Base-by-base conservation (phyloP, 805 yeast genomes). In the Candida wancherniae region DNA sequence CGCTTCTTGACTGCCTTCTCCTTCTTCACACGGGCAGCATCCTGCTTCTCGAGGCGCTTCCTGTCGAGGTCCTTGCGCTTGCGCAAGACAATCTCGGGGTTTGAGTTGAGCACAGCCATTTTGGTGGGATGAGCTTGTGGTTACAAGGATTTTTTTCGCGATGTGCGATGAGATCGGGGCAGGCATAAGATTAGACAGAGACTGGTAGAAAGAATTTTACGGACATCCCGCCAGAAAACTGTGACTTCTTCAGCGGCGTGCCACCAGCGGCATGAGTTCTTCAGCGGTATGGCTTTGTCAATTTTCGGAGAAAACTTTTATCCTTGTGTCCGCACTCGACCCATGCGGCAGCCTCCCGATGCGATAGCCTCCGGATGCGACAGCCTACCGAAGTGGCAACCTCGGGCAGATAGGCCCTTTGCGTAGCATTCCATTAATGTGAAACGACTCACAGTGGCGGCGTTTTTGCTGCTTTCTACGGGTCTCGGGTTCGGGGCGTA, bases 21-120 rank as follows among this genome's bases (percentile, higher is more conserved):
- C 40, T 62, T 66, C 28, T 62, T 68, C 33, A 67, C 68, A 40
- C 67, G 67, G 10, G 79, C 78, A 33, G 69, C 69, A 42, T 79
- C 83, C 55, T 81, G 90, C 51, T 80, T 83, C 55, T 79, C 84
- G 32, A 82, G 47, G 55, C 87, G 72, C 44, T 78, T 65, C 55
- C 81, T 67, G 55, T 83, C 90, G 37, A 80, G 82, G 51, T 80
- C 74, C 64, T 82, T 84, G 61, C 94, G 76, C 65, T 83, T 84
- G 51, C 78, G 76, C 40, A 84, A 69, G 45, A 84, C 73, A 34
- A 84, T 69, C 56, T 84, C 92, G 22, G 92, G 90, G 51, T 79
- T 81, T 15, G 81, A 69, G 53, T 80, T 75, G 31, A 77, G 61
- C 30, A 75, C 61, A 26, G 65, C 69, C 70, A 66, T 63, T 22